Evolutionary conservation across 305 asterid genomes (phyloP), one percentile per base, ranked within the genome.

Genomic region (Fraxinus paxiana): DNA sequence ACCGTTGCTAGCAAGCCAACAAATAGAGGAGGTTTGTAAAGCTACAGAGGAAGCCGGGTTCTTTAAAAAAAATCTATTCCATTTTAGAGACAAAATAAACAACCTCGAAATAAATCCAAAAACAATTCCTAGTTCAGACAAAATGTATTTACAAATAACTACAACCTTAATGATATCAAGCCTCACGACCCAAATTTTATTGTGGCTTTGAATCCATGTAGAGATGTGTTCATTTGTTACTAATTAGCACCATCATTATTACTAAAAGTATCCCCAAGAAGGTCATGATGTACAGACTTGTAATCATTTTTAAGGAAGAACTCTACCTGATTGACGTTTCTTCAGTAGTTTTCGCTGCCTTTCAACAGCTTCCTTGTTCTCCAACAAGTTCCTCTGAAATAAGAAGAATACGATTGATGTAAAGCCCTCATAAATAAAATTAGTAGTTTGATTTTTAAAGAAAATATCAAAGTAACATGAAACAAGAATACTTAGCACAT

Each of bases 281-380:
- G 76, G 82, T 79, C 61, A 71, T 46, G 76, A 30, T 85, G 71
- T 28, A 67, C 41, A 84, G 56, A 54, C 80, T 13, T 78, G 75
- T 37, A 61, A 30, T 28, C 38, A 30, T 30, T 69, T 69, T 69
- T 30, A 38, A 76, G 38, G 63, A 10, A 74, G 75, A 61, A 46
- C 74, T 77, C 84, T 81, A 93, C 98, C 98, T 73, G 95, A 54
- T 79, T 92, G 98, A 54, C 95, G 92, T 88, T 94, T 96, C 92
- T 94, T 96, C 77, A 92, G 88, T 38, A 88, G 91, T 87, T 93
- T 96, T 81, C 98, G 87, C 91, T 92, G 98, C 89, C 98, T 92
- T 81, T 96, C 99, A 88, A 94, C 81, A 77, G 94, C 92, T 88
- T 96, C 99, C 86, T 94, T 96, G 81, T 77, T 85, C 88, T 96